phyloP scores from a whole-genome alignment of 1,284 basidiomycete species.

The Trichosporon sp. region DNA sequence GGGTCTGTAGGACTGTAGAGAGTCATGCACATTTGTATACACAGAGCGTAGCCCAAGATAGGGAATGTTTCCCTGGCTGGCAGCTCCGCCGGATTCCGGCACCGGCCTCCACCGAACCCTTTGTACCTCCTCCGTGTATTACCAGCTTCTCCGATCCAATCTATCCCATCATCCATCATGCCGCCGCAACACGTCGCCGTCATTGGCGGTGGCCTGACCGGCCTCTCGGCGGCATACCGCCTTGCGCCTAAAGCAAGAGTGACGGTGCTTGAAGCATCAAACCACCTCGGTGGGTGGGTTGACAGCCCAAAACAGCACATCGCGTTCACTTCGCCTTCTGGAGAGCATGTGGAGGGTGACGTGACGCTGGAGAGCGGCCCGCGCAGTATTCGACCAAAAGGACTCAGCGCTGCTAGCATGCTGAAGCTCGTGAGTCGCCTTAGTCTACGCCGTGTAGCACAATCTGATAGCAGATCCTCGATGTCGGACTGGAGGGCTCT shows the following conservation, averaged over 20 bases:
- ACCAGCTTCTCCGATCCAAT: too few species aligned
- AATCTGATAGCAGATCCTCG: constrained; percentile 20
- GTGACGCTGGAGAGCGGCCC: constrained; percentile 75
- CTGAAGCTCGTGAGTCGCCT: constrained; percentile 66
- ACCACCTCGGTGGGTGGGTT: constrained; percentile 71
- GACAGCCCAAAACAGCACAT: constrained; percentile 55
- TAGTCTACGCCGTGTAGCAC: too few species aligned
- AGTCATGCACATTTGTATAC: background rate
- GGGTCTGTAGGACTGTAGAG: constrained; percentile 17
- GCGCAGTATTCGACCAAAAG: constrained; percentile 68
- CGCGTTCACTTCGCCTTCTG: constrained; percentile 15
- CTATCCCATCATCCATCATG: background rate
- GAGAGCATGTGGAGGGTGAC: constrained; percentile 35
- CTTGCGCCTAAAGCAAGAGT: constrained; percentile 19
- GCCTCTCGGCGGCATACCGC: constrained; percentile 43
- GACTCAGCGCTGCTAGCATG: constrained; percentile 53
- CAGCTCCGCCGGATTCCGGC: background rate
- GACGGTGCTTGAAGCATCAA: constrained; percentile 6
- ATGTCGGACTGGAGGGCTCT: constrained; percentile 20
- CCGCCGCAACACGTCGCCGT: constrained; percentile 28
- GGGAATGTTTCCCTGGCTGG: too few species aligned
- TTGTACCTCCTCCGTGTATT: background rate
- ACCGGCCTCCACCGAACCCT: background rate
- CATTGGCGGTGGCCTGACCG: constrained; percentile 44
- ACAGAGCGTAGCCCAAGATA: background rate